These are phyloP conservation scores for Zalerion maritima DNA, from an alignment of 495 filamentous ascomycete species.

Conservation along the genomic window DNA sequence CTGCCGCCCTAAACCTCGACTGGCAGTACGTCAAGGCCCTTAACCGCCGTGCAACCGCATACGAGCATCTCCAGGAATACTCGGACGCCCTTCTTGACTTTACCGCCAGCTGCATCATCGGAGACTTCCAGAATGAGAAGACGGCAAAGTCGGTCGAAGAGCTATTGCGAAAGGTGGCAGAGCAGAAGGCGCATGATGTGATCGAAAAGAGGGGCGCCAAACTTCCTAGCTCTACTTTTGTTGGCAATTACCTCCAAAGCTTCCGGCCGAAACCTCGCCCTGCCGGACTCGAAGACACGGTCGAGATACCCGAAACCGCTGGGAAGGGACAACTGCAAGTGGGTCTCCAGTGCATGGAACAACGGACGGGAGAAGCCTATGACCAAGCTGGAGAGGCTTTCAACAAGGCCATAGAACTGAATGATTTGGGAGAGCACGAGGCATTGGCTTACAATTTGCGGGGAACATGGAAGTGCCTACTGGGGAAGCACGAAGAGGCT, in stretches of 20 bases:
- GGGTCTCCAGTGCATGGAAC: slow-evolving; percentile 64
- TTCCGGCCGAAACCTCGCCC: slow-evolving; percentile 74
- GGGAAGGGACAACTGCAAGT: slow-evolving; percentile 75
- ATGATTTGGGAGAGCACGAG: slow-evolving; percentile 63
- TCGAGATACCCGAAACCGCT: slow-evolving; percentile 57
- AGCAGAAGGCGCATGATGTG: slow-evolving; percentile 79
- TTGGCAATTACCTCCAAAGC: slow-evolving; percentile 96
- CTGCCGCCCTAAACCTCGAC: slow-evolving; percentile 80
- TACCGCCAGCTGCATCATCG: slow-evolving; percentile 98
- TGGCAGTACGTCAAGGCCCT: slow-evolving; percentile 95
- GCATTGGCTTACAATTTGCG: slow-evolving; percentile 90
- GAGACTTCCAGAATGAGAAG: slow-evolving; percentile 78
- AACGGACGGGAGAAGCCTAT: slow-evolving; percentile 80
- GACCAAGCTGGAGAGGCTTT: slow-evolving; percentile 74
- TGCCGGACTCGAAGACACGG: slow-evolving; percentile 64
- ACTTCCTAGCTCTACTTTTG: slow-evolving; percentile 86
- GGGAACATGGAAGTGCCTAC: slow-evolving; percentile 86
- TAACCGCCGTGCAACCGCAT: slow-evolving; percentile 88
- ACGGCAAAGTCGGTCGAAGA: slow-evolving; percentile 84
- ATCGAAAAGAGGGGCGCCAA: slow-evolving; percentile 52
- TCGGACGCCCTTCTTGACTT: slow-evolving; percentile 94
- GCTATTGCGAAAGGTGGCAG: slow-evolving; percentile 91
- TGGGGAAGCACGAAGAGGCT: slow-evolving; percentile 71
- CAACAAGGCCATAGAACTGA: slow-evolving; percentile 70
- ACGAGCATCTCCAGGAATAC: slow-evolving; percentile 80